These are phyloP conservation scores for Terana coerulea DNA, from an alignment of 768 basidiomycete species.

Conservation along the genomic window DNA sequence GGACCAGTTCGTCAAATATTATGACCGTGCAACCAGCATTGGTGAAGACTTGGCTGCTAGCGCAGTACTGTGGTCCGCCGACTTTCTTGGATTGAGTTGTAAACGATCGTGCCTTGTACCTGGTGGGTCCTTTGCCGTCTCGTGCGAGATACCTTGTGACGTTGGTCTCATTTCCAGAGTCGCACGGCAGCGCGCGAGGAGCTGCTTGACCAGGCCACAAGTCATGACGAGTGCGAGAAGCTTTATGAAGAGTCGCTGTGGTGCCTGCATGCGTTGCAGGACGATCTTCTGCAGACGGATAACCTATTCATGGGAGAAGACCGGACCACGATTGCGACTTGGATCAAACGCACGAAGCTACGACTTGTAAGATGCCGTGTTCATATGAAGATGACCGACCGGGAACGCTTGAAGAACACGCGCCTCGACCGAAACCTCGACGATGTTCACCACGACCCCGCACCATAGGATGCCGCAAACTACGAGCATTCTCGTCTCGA, in stretches of 20 bases:
- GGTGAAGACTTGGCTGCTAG: slow-evolving; percentile 84
- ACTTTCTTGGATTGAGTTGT: slow-evolving; percentile 87
- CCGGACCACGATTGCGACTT: slow-evolving; percentile 70
- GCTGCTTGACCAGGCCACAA: slow-evolving; percentile 70
- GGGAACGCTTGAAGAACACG: too few species aligned
- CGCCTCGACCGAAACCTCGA: slow-evolving; percentile 76
- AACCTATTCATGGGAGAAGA: slow-evolving; percentile 87
- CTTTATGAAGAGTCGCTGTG: slow-evolving; percentile 93
- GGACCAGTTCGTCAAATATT: slow-evolving; percentile 89
- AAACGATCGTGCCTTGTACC: slow-evolving; percentile 84
- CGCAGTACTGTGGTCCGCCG: slow-evolving; percentile 78
- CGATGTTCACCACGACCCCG: slow-evolving; percentile 68
- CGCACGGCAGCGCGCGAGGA: slow-evolving; percentile 91
- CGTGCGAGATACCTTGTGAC: background rate
- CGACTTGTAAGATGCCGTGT: slow-evolving; percentile 74
- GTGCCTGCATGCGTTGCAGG: slow-evolving; percentile 89
- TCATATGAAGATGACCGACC: slow-evolving; percentile 77
- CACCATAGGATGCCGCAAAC: too few species aligned
- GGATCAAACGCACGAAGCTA: slow-evolving; percentile 84
- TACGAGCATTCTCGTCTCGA: too few species aligned
- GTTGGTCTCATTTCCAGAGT: slow-evolving; percentile 50
- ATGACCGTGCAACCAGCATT: slow-evolving; percentile 85
- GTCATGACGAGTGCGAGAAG: slow-evolving; percentile 83
- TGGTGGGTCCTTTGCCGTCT: slow-evolving; percentile 55
- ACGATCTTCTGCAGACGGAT: slow-evolving; percentile 75